Evolutionary conservation across 345 rosid species (phyloP).

Genomic region (Acer negundo): DNA sequence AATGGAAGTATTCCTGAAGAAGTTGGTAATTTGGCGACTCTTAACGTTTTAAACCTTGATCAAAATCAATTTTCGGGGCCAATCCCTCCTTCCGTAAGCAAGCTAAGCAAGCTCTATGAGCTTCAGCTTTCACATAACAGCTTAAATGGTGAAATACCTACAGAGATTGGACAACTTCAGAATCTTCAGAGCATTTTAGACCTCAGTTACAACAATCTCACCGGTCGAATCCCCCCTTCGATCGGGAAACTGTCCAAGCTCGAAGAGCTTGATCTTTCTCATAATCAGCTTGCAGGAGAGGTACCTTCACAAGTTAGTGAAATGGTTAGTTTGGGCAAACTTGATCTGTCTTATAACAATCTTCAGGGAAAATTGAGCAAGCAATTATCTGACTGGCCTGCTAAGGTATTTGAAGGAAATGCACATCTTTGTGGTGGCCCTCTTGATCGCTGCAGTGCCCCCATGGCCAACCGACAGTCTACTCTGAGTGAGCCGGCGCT

Average conservation of each 20-base stretch:
- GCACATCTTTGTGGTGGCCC: constrained; percentile 76
- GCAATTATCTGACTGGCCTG: constrained; percentile 82
- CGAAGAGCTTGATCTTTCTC: constrained; percentile 82
- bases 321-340: constrained; percentile 82
- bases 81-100: constrained; percentile 66
- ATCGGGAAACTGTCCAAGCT: constrained; percentile 66
- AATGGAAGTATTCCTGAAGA: constrained; percentile 63
- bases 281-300: constrained; percentile 67
- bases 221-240: constrained; percentile 68
- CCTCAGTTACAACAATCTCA: constrained; percentile 75
- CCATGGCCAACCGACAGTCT: constrained; percentile 29
- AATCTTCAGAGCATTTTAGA: constrained; percentile 81
- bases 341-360: constrained; percentile 73
- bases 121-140: constrained; percentile 68
- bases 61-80: constrained; percentile 64
- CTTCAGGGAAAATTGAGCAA: constrained; percentile 71
- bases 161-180: constrained; percentile 69
- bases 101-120: constrained; percentile 69
- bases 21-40: constrained; percentile 61
- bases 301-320: constrained; percentile 63
- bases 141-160: constrained; percentile 71
- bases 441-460: constrained; percentile 45
- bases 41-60: constrained; percentile 65
- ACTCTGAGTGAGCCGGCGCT: constrained; percentile 52
- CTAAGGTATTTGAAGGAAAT: constrained; percentile 69